A percentile compares a stretch with the other conserved stretches of the same genome.
These are phyloP conservation scores for Boletus subparvulus DNA, from an alignment of 768 basidiomycete species.

Conservation along the genomic window DNA sequence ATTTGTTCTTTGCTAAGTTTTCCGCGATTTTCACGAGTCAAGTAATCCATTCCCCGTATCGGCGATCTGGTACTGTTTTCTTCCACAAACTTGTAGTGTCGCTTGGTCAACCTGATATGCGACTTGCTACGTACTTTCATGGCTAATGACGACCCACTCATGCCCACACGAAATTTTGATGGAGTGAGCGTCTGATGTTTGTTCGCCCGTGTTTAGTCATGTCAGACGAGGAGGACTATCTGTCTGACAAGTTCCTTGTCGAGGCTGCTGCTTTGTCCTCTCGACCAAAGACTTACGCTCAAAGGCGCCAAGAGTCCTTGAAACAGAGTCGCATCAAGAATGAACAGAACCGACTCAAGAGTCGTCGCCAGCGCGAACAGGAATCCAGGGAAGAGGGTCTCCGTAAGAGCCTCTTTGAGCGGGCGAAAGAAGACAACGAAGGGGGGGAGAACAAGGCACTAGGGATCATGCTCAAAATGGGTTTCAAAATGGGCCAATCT, in stretches of 20 bases:
- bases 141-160: slow-evolving; percentile 29
- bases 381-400: slow-evolving; percentile 79
- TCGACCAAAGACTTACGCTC: slow-evolving; percentile 62
- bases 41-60: slow-evolving; percentile 23
- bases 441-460: slow-evolving; percentile 67
- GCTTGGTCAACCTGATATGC: slow-evolving; percentile 26
- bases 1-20: slow-evolving; percentile 37
- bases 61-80: slow-evolving; percentile 51
- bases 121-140: slow-evolving; percentile 31
- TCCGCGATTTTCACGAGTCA: slow-evolving; percentile 37
- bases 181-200: slow-evolving; percentile 22
- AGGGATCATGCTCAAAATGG: slow-evolving; percentile 93
- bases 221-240: slow-evolving; percentile 81
- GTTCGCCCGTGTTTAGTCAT: slow-evolving; percentile 36
- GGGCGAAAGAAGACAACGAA: slow-evolving; percentile 60
- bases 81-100: slow-evolving; percentile 32
- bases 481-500: slow-evolving; percentile 81
- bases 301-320: slow-evolving; percentile 66
- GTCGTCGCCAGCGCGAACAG: slow-evolving; percentile 61
- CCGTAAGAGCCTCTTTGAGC: slow-evolving; percentile 76
- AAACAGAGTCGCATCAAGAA: slow-evolving; percentile 60
- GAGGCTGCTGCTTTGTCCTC: slow-evolving; percentile 36
- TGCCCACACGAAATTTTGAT: neutral
- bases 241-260: slow-evolving; percentile 82
- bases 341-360: slow-evolving; percentile 65